A percentile compares a stretch with the other conserved stretches of the same genome.
These are phyloP conservation scores for Cytidiella melzeri DNA, from an alignment of 768 basidiomycete genomes.

Conservation along the genomic window DNA sequence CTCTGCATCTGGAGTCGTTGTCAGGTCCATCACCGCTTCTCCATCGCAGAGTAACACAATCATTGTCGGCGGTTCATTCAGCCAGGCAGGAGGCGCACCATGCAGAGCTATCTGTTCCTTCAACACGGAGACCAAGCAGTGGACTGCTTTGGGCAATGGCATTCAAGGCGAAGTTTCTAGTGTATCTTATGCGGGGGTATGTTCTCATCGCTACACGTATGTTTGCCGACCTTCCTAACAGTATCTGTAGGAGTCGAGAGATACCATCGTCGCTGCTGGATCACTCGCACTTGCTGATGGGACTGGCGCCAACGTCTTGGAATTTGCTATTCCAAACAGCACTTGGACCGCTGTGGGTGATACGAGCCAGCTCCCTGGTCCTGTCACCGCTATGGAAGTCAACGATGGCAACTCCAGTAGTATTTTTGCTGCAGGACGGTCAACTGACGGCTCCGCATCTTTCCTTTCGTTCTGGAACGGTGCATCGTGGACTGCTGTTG, in stretches of 20 bases:
- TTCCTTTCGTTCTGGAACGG: constrained; percentile 90
- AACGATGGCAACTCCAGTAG: constrained; percentile 77
- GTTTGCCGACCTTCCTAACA: no score
- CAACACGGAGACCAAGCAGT: constrained; percentile 62
- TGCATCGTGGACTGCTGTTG: constrained; percentile 59
- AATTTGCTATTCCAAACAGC: constrained; percentile 62
- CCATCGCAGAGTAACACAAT: constrained; percentile 53
- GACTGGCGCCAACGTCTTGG: constrained; percentile 63
- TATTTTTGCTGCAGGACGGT: constrained; percentile 89
- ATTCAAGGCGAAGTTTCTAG: constrained; percentile 76
- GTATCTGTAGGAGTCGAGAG: constrained; percentile 49
- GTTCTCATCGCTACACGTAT: no score
- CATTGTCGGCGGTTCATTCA: constrained; percentile 86
- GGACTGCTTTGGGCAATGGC: constrained; percentile 75
- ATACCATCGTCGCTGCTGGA: constrained; percentile 74
- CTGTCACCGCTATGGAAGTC: constrained; percentile 83
- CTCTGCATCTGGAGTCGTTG: constrained; percentile 37
- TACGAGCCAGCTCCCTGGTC: constrained; percentile 67
- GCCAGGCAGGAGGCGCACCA: constrained; percentile 63
- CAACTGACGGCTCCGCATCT: constrained; percentile 51
- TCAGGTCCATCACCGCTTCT: constrained; percentile 66
- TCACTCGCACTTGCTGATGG: constrained; percentile 63
- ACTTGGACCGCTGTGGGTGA: constrained; percentile 71
- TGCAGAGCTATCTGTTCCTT: constrained; percentile 80
- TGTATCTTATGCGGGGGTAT: constrained; percentile 76